Evolutionary conservation across 768 basidiomycete species (phyloP).

Genomic region (Pseudohyphozyma bogoriensis): DNA sequence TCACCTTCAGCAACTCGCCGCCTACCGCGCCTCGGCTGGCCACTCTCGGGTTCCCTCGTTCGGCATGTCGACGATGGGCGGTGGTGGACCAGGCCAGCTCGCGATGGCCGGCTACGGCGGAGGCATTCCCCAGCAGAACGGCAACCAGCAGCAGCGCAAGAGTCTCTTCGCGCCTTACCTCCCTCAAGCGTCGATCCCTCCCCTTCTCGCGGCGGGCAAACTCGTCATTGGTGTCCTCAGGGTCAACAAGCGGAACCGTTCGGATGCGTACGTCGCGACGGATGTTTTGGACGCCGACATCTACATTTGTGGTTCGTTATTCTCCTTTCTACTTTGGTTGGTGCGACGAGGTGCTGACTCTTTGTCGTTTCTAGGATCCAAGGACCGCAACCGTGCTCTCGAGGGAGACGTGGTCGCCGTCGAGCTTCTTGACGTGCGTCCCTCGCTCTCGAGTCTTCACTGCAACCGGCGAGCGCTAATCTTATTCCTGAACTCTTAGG

Average conservation of each 20-base stretch:
- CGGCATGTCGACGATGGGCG: constrained; percentile 56
- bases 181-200: constrained; percentile 88
- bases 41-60: constrained; percentile 33
- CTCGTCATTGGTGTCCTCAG: constrained; percentile 92
- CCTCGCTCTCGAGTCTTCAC: not conserved
- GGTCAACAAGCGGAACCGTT: constrained; percentile 92
- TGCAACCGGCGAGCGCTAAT: no score
- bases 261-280: constrained; percentile 96
- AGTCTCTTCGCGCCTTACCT: constrained; percentile 97
- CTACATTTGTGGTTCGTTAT: constrained; percentile 59
- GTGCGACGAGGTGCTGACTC: not conserved
- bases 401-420: constrained; percentile 98
- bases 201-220: constrained; percentile 90
- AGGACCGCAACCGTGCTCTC: constrained; percentile 93
- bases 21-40: constrained; percentile 49
- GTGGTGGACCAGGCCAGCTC: constrained; percentile 75
- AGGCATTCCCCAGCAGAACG: constrained; percentile 70
- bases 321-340: not conserved
- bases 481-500: not conserved
- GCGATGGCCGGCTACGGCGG: constrained; percentile 61
- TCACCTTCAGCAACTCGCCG: constrained; percentile 87
- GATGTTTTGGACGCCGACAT: constrained; percentile 98
- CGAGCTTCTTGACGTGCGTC: constrained; percentile 81
- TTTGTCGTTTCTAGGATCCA: constrained; percentile 52
- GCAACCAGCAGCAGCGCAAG: constrained; percentile 78